Conservation (phyloP, 2,329 filamentous ascomycete species). For the Cordyceps fumosorosea region DNA sequence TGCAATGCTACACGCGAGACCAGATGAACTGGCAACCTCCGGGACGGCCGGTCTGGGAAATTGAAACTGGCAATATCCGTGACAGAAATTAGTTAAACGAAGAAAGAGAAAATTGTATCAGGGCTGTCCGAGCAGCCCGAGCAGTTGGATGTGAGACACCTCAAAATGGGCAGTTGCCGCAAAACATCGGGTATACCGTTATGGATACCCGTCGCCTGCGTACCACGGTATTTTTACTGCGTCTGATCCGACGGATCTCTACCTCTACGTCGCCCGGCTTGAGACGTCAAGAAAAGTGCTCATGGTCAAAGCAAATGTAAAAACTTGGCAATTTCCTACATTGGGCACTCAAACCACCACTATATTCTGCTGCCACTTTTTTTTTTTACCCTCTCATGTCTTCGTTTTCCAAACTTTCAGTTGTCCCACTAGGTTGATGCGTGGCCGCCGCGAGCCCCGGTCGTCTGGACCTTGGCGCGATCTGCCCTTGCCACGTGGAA, state of each 20-base stretch:
- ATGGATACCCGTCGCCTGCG: neutral
- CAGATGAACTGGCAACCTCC: neutral
- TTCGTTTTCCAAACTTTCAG: too few species aligned
- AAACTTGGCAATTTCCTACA: neutral
- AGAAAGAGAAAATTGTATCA: neutral
- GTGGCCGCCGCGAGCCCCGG: neutral
- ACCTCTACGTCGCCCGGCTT: too few species aligned
- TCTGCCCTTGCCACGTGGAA: constrained; percentile 12
- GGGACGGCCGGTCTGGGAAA: neutral
- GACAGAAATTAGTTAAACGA: too few species aligned
- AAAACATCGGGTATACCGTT: neutral
- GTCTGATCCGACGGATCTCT: neutral
- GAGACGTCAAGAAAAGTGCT: too few species aligned
- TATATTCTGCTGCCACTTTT: neutral
- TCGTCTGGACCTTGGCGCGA: constrained; percentile 9
- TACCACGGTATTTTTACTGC: too few species aligned
- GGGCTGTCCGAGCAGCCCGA: neutral
- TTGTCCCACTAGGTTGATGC: neutral
- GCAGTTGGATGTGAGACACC: neutral
- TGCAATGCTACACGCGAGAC: neutral
- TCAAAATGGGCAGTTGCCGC: neutral
- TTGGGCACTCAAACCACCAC: neutral
- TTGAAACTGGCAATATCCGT: too few species aligned
- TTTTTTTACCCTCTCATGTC: too few species aligned
- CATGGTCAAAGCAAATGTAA: neutral